Conservation (phyloP, 164 flowering plant species). For the Cinnamomum chago region DNA sequence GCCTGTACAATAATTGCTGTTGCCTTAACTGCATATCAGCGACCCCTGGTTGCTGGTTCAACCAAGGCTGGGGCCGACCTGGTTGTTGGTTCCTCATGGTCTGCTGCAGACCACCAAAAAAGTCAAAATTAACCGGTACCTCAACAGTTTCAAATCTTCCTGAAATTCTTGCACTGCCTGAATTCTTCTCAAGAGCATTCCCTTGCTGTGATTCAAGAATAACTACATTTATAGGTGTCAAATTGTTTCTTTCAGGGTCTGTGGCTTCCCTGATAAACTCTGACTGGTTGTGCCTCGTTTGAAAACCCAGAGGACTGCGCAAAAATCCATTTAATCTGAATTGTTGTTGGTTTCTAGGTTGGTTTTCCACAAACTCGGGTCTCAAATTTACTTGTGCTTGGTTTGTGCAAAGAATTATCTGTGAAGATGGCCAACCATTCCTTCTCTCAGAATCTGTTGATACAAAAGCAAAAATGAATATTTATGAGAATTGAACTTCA, state of each 20-base stretch:
- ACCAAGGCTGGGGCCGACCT: conserved; percentile 35
- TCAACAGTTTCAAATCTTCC: conserved; percentile 27
- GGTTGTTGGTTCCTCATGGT: conserved; percentile 31
- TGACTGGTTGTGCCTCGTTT: conserved; percentile 35
- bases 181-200: conserved; percentile 21
- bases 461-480: not conserved
- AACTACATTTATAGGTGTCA: conserved; percentile 35
- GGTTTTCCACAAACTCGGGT: conserved; percentile 33
- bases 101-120: conserved; percentile 28
- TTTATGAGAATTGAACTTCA: not conserved
- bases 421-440: conserved; percentile 28
- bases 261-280: conserved; percentile 38
- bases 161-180: not conserved
- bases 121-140: conserved; percentile 26
- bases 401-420: conserved; percentile 30
- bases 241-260: conserved; percentile 32
- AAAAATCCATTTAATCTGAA: conserved; percentile 40
- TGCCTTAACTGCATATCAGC: conserved; percentile 55
- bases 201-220: conserved; percentile 37
- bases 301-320: conserved; percentile 34
- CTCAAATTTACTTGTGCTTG: conserved; percentile 29
- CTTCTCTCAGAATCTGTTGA: conserved; percentile 39
- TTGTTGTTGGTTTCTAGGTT: conserved; percentile 31
- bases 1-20: conserved; percentile 55
- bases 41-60: conserved; percentile 42